Evolutionary conservation across 2,329 filamentous ascomycete genomes (phyloP), one percentile per base, ranked within the genome.

Genomic region (Didymella exigua): DNA sequence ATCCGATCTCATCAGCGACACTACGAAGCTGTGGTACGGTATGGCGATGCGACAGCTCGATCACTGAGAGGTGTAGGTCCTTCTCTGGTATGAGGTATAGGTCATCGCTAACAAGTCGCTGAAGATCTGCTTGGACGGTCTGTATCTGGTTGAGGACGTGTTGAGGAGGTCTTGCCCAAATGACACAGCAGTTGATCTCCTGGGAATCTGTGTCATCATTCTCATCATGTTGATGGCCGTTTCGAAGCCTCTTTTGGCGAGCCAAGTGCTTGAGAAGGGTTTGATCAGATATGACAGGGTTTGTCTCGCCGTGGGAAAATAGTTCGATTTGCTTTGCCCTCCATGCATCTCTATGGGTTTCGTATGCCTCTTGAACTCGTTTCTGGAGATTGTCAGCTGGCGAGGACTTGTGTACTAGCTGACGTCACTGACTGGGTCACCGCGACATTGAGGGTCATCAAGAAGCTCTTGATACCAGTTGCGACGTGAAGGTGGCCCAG

Each of bases 21-120:
- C 37, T 24, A 24, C 38, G 46, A 5, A 61, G 48, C 16, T 57
- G 41, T 2, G 42, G n/a, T 5, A 61, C 45, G 3, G 54, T 27
- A 21, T 63, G 58, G n/a, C 58, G 53, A 33, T 63, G 60, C 11
- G 58, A 51, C 11, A 61, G 49, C 38, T 61, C 58, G 26, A 61
- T 50, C 8, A 62, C 42, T 13, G 60, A 56, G 31, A 62, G 31
- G 23, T 60, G 60, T 6, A 62, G 26, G 34, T 58, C 24, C 7
- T 45, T 9, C 2, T 34, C 5, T 24, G 60, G 54, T 3, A 63
- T 61, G 4, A 38, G 6, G 36, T 63, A 37, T 16, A 60, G 13
- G 40, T 60, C 49, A 8, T 41, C 6, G 33, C 55, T 53, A n/a
- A 59, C 24, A 3, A 61, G 24, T 2, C 18, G 13, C 2, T 10